These are phyloP conservation scores for Paxillus involutus DNA, from an alignment of 768 basidiomycete genomes.

Conservation along the genomic window DNA sequence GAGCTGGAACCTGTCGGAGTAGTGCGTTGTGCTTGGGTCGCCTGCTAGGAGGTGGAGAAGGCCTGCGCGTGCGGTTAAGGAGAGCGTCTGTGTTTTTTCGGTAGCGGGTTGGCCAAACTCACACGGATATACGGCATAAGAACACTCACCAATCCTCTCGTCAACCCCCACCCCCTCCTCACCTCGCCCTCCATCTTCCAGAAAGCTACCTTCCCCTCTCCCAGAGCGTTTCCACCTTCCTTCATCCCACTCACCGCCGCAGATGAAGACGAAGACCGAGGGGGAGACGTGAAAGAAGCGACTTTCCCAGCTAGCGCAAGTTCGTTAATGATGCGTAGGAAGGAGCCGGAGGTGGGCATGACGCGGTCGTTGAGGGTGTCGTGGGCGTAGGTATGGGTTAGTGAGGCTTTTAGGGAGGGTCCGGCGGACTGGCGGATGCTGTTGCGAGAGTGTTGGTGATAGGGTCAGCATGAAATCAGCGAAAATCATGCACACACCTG, in stretches of 20 bases:
- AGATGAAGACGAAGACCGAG: neutral
- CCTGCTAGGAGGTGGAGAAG: slow-evolving; percentile 62
- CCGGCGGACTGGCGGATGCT: slow-evolving; percentile 88
- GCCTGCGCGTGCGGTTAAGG: slow-evolving; percentile 72
- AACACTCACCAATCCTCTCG: slow-evolving; percentile 21
- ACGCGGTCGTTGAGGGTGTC: slow-evolving; percentile 43
- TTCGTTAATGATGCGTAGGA: slow-evolving; percentile 22
- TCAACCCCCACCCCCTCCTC: slow-evolving; percentile 24
- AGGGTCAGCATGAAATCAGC: neutral
- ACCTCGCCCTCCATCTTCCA: slow-evolving; percentile 24
- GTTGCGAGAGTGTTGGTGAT: neutral
- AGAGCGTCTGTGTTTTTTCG: slow-evolving; percentile 55
- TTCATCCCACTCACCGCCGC: neutral
- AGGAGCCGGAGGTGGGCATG: slow-evolving; percentile 26
- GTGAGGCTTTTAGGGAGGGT: slow-evolving; percentile 74
- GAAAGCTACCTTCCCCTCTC: slow-evolving; percentile 24
- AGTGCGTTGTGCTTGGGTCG: slow-evolving; percentile 41
- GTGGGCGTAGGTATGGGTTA: slow-evolving; percentile 73
- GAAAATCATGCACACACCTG: slow-evolving; percentile 47
- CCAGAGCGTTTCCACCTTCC: neutral
- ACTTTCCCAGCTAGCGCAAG: slow-evolving; percentile 19
- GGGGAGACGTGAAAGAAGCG: slow-evolving; percentile 14
- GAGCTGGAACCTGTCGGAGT: slow-evolving; percentile 88
- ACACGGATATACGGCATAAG: neutral
- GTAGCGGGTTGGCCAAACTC: neutral